Evolutionary conservation across 192 early-diverging fungal species (phyloP).

Genomic region (Dimargaris xerosporica): DNA sequence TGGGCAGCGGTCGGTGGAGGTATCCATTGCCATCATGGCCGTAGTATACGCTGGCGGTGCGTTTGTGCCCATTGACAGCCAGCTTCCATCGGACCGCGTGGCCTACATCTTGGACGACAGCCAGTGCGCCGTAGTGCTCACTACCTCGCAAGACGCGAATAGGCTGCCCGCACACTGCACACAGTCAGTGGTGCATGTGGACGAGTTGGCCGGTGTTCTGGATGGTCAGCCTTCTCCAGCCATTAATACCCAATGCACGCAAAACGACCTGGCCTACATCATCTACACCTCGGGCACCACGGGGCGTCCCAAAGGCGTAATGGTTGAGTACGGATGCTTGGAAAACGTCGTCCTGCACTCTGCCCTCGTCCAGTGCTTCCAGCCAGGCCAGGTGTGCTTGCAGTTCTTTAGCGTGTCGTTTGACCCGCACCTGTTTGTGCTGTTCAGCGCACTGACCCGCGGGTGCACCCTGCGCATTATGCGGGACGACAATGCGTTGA

Average conservation of each 20-base stretch:
- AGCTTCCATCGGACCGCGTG: neutral
- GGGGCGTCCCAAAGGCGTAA: conserved; percentile 17
- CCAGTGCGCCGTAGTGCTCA: neutral
- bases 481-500: neutral
- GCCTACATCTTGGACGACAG: neutral
- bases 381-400: neutral
- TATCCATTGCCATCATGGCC: neutral
- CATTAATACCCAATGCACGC: too few species aligned
- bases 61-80: neutral
- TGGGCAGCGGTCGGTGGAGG: neutral
- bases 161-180: neutral
- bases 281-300: conserved; percentile 18
- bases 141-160: neutral
- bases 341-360: conserved; percentile 9
- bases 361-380: neutral
- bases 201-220: neutral
- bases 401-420: conserved; percentile 13
- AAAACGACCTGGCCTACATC: neutral
- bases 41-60: neutral
- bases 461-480: conserved; percentile 9
- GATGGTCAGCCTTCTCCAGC: neutral
- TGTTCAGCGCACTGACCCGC: conserved; percentile 9
- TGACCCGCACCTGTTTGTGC: conserved; percentile 10
- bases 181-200: neutral
- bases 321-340: conserved; percentile 15